These are phyloP conservation scores for Penicillium crystallinum DNA, from an alignment of 495 filamentous ascomycete genomes.

Conservation along the genomic window DNA sequence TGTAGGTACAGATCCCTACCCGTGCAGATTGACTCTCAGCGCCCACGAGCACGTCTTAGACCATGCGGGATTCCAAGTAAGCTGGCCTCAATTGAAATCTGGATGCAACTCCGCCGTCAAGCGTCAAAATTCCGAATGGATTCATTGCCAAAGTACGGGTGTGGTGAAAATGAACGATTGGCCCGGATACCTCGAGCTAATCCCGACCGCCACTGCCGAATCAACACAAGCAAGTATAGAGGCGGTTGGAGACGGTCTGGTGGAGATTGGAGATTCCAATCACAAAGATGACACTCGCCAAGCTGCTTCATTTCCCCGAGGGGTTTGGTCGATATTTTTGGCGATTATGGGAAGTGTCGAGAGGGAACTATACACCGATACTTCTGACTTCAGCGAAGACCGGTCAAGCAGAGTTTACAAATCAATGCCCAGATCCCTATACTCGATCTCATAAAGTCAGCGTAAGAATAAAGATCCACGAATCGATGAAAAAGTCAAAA, in stretches of 20 bases:
- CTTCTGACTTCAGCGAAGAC: neutral
- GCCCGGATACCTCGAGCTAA: neutral
- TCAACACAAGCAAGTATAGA: too few relatives aligned
- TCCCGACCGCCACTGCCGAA: neutral
- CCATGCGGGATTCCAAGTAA: conserved; percentile 7
- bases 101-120: neutral
- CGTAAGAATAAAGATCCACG: neutral
- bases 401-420: too few relatives aligned
- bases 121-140: neutral
- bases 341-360: too few relatives aligned
- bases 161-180: conserved; percentile 4
- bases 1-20: conserved; percentile 20
- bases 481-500: neutral
- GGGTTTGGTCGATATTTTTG: neutral
- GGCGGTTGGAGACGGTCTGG: neutral
- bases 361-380: neutral
- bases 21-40: conserved; percentile 3
- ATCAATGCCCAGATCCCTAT: too few relatives aligned
- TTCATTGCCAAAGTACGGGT: neutral
- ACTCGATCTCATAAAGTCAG: too few relatives aligned
- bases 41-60: conserved; percentile 8
- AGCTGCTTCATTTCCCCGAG: neutral
- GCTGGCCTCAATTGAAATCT: conserved; percentile 14
- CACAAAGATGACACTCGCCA: neutral
- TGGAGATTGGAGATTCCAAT: neutral